phyloP scores from a whole-genome alignment of 257 asterid genomes.

The Jaltomata sinuosa region DNA sequence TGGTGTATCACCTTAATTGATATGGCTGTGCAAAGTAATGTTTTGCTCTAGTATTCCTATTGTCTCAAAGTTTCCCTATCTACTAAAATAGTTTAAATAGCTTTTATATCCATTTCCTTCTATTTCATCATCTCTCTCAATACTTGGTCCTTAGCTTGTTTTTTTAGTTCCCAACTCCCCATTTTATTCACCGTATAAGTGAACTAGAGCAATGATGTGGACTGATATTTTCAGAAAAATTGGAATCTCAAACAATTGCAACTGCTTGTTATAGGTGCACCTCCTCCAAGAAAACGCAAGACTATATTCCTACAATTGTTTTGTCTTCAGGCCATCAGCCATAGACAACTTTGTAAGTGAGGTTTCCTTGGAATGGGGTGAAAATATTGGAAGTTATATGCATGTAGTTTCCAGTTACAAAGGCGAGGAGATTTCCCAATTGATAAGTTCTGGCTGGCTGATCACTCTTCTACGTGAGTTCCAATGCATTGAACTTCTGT shows the following conservation, averaged over 20 bases:
- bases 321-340: conserved; percentile 32
- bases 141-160: neutral
- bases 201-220: neutral
- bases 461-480: conserved; percentile 54
- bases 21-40: neutral
- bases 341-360: conserved; percentile 31
- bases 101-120: neutral
- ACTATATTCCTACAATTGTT: conserved; percentile 29
- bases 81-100: neutral
- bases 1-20: neutral
- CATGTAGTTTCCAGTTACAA: conserved; percentile 43
- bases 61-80: neutral
- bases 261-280: conserved; percentile 30
- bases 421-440: conserved; percentile 22
- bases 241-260: conserved; percentile 5
- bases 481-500: neutral
- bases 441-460: conserved; percentile 40
- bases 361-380: conserved; percentile 43
- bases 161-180: neutral
- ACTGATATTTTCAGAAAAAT: neutral
- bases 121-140: neutral
- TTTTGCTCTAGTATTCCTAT: neutral
- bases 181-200: neutral
- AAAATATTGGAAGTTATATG: conserved; percentile 28
- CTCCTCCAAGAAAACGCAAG: conserved; percentile 52